phyloP scores from a whole-genome alignment of 371 early-diverging fungal species.

The Rhizopus microsporus region DNA sequence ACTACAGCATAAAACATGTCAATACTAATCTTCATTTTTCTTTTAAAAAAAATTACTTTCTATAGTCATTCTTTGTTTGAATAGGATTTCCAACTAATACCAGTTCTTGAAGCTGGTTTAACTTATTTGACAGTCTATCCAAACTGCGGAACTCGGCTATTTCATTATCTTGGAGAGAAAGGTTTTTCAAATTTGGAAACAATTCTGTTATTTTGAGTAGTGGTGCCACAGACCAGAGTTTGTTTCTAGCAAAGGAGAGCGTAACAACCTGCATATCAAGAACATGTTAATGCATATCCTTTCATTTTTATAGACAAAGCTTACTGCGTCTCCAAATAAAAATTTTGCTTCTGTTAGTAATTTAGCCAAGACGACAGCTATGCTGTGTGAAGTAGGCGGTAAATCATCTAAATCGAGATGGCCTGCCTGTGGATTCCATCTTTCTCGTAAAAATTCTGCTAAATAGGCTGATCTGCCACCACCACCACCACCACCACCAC shows the following conservation, averaged over 20 bases:
- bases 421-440: constrained; percentile 48
- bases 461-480: constrained; percentile 22
- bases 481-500: constrained; percentile 4
- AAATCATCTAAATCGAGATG: constrained; percentile 57
- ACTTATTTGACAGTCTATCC: constrained; percentile 42
- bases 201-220: constrained; percentile 40
- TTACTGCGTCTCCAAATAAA: constrained; percentile 52
- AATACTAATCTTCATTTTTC: not conserved
- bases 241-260: constrained; percentile 56
- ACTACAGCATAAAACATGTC: constrained; percentile 4
- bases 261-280: constrained; percentile 49
- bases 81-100: constrained; percentile 60
- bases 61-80: constrained; percentile 24
- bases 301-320: not conserved
- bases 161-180: constrained; percentile 61
- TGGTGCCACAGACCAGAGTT: constrained; percentile 44
- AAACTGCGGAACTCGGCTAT: constrained; percentile 51
- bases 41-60: constrained; percentile 14
- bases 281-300: not conserved
- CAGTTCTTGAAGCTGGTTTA: constrained; percentile 50
- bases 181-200: constrained; percentile 55
- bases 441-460: constrained; percentile 43
- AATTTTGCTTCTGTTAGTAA: constrained; percentile 54
- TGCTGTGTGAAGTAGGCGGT: constrained; percentile 33
- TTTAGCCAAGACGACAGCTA: constrained; percentile 37